Evolutionary conservation across 208 protist species (phyloP).

Genomic region (Phytomonas sp.): DNA sequence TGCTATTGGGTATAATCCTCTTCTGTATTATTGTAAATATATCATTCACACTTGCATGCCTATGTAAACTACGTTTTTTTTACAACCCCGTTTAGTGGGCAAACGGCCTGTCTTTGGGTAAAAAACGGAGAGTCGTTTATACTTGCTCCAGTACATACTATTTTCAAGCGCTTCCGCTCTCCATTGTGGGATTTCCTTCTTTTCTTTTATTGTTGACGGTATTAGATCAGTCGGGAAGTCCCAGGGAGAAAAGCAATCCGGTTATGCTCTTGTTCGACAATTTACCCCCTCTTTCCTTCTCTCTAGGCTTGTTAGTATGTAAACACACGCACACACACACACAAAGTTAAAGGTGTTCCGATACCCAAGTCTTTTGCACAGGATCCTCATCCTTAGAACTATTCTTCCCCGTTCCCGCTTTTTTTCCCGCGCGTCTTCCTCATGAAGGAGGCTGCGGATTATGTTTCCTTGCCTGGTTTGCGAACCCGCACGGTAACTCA

Average conservation of each 20-base stretch:
- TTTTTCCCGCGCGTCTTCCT: neutral
- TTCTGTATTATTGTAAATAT: neutral
- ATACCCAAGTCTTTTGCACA: neutral
- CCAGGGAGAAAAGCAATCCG: too few species aligned
- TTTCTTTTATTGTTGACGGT: neutral
- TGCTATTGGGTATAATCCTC: neutral
- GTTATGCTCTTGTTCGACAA: too few species aligned
- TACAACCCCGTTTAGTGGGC: too few species aligned
- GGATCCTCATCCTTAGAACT: neutral
- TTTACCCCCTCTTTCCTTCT: too few species aligned
- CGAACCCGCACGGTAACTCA: constrained; percentile 7
- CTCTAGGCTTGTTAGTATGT: too few species aligned
- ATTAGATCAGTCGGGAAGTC: neutral
- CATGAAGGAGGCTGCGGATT: neutral
- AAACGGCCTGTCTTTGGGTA: too few species aligned
- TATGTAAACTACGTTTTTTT: neutral
- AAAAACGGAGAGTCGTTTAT: neutral
- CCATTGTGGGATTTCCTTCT: neutral
- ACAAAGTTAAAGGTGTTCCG: neutral
- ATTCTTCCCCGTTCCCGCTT: too few species aligned
- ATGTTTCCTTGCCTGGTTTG: neutral
- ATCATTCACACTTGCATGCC: neutral
- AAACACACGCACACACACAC: constrained; percentile 7
- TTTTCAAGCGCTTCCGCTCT: neutral
- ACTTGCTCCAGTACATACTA: neutral